Conservation (phyloP, 441 rosid species). For the Populus tomentosa region DNA sequence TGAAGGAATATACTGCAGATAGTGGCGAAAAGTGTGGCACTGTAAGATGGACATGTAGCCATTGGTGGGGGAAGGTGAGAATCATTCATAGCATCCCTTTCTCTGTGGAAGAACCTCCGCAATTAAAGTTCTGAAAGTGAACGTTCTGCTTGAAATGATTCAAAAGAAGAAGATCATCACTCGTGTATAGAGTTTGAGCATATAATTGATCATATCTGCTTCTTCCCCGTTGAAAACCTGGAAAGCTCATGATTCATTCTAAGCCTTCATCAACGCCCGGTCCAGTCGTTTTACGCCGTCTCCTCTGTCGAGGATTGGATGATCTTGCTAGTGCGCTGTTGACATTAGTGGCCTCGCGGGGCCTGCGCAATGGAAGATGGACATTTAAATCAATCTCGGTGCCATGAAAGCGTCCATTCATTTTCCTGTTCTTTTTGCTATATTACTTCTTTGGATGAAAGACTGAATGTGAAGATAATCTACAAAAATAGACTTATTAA, state of each 20-base stretch:
- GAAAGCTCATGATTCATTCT: neutral
- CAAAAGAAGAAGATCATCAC: too few species aligned
- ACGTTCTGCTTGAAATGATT: neutral
- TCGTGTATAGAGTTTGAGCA: neutral
- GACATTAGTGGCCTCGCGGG: constrained; percentile 12
- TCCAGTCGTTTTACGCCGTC: neutral
- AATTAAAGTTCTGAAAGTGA: too few species aligned
- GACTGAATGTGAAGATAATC: neutral
- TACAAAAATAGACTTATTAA: neutral
- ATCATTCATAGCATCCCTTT: neutral
- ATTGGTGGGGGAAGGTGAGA: neutral
- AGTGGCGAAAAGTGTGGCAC: neutral
- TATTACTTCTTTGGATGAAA: constrained; percentile 8
- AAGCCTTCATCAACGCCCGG: too few species aligned
- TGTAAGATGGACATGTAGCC: neutral
- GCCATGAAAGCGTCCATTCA: constrained; percentile 19
- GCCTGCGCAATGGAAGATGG: constrained; percentile 10
- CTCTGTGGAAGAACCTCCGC: neutral
- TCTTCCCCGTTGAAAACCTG: neutral
- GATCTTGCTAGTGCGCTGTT: constrained; percentile 12
- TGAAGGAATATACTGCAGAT: neutral
- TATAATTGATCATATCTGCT: neutral
- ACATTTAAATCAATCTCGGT: constrained; percentile 19
- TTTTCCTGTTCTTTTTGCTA: neutral
- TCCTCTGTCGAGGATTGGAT: constrained; percentile 4